phyloP scores from a whole-genome alignment of 148 eudicot species.

The Cornus suecica region DNA sequence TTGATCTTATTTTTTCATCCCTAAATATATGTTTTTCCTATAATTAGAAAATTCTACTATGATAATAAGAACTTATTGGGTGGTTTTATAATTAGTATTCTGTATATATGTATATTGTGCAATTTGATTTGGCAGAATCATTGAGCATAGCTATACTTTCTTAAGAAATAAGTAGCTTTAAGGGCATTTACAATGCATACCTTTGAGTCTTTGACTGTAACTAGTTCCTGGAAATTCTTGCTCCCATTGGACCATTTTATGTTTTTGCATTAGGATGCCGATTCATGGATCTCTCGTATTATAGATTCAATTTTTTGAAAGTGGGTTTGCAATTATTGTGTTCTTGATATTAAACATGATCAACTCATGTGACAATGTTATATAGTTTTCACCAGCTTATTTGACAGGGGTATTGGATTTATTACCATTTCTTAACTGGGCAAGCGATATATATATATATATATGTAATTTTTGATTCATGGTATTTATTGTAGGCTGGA shows the following conservation, averaged over 20 bases:
- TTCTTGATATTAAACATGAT: not conserved
- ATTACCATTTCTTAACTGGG: not conserved
- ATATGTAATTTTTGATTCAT: not conserved
- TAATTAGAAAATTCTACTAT: not conserved
- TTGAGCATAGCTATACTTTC: not conserved
- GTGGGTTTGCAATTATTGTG: not conserved
- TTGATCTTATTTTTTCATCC: not conserved
- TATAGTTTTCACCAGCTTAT: not conserved
- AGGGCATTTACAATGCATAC: not conserved
- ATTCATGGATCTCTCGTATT: not conserved
- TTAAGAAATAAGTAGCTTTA: not conserved
- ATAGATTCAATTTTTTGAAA: not conserved
- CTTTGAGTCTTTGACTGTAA: not conserved
- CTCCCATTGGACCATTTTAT: too few relatives aligned
- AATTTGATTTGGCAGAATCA: not conserved
- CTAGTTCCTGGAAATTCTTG: not conserved
- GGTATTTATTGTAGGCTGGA: conserved; percentile 38
- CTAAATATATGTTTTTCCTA: not conserved
- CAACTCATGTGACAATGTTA: not conserved
- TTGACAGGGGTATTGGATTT: not conserved
- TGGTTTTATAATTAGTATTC: not conserved
- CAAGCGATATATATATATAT: not conserved
- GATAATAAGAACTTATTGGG: not conserved
- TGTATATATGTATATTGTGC: not conserved
- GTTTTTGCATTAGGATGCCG: too few relatives aligned